Evolutionary conservation across 139 green algal species (phyloP).

Genomic region (Micractinium sp.): DNA sequence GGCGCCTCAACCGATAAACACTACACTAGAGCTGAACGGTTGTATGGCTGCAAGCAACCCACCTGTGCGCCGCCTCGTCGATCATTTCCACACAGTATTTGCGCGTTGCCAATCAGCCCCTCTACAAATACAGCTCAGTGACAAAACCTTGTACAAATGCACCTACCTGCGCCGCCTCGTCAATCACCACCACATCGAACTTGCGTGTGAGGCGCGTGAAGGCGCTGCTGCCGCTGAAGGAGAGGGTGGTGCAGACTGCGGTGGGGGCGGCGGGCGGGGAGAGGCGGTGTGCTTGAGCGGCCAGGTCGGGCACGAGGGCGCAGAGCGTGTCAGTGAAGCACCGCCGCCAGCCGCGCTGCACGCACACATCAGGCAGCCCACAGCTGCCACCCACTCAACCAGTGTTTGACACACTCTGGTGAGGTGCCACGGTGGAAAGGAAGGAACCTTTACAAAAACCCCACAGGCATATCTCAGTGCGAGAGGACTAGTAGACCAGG

Average conservation of each 20-base stretch:
- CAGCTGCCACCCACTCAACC: background rate
- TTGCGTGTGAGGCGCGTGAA: conserved; percentile 51
- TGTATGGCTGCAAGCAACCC: no score
- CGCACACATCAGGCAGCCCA: background rate
- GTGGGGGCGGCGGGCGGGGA: background rate
- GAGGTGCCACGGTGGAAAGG: no score
- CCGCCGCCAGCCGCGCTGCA: background rate
- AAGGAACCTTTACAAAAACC: no score
- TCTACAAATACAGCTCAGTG: no score
- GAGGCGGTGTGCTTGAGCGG: background rate
- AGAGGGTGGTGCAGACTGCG: conserved; percentile 81
- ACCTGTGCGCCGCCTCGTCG: no score
- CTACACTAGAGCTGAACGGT: no score
- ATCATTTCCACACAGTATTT: no score
- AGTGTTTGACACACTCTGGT: no score
- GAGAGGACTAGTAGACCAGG: no score
- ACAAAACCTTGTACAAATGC: background rate
- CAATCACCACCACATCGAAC: conserved; percentile 76
- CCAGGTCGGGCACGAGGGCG: background rate
- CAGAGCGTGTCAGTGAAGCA: background rate
- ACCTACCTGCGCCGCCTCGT: conserved; percentile 79
- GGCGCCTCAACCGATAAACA: no score
- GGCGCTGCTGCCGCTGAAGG: conserved; percentile 66
- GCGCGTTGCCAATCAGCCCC: no score
- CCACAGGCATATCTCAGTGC: no score